phyloP scores from a whole-genome alignment of 1,284 basidiomycete genomes.

The Malassezia sp. region DNA sequence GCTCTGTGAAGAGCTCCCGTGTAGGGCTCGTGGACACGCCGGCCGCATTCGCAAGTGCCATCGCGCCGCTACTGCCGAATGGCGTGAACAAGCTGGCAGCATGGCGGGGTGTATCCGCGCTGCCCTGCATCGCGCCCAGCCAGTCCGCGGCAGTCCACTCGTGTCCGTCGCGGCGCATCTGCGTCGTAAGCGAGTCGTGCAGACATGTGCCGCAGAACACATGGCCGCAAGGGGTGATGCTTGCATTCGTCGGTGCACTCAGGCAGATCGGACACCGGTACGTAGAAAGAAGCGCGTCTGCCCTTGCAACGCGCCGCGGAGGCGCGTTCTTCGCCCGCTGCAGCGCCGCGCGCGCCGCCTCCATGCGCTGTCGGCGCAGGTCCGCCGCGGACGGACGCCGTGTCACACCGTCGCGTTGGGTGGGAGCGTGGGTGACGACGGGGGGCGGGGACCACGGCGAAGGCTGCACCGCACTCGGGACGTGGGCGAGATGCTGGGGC shows the following conservation, averaged over 20 bases:
- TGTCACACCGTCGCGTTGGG: no score
- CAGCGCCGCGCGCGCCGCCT: slow-evolving; percentile 11
- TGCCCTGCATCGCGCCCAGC: background rate
- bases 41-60: slow-evolving; percentile 14
- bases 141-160: slow-evolving; percentile 18
- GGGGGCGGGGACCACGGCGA: no score
- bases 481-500: background rate
- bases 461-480: no score
- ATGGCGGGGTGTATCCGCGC: background rate
- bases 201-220: slow-evolving; percentile 39
- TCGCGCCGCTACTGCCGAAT: slow-evolving; percentile 13
- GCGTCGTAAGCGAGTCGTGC: slow-evolving; percentile 28
- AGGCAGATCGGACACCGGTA: slow-evolving; percentile 41
- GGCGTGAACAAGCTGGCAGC: slow-evolving; percentile 16
- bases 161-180: slow-evolving; percentile 21
- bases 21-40: slow-evolving; percentile 2
- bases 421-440: no score
- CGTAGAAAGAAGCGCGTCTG: slow-evolving; percentile 24
- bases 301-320: background rate
- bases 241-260: slow-evolving; percentile 23
- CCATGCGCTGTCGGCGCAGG: slow-evolving; percentile 2
- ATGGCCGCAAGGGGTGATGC: slow-evolving; percentile 35
- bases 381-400: slow-evolving; percentile 1
- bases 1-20: slow-evolving; percentile 9
- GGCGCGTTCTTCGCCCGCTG: background rate